Evolutionary conservation across 768 basidiomycete genomes (phyloP).

Genomic region (Tylopilus sp.): DNA sequence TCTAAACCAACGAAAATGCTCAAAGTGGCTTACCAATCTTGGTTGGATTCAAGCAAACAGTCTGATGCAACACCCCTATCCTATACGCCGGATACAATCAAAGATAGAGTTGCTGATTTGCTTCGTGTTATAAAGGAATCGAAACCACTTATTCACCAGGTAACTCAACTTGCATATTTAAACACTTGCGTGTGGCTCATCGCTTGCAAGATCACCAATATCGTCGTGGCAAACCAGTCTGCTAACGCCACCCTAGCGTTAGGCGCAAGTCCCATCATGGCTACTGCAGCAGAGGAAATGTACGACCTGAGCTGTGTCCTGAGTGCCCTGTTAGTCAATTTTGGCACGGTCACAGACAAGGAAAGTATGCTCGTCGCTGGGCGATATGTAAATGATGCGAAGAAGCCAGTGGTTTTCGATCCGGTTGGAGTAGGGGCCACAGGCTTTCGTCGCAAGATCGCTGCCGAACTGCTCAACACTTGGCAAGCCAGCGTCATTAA

Average conservation of each 20-base stretch:
- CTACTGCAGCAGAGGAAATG: slow-evolving; percentile 79
- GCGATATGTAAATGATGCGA: slow-evolving; percentile 58
- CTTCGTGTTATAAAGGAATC: slow-evolving; percentile 48
- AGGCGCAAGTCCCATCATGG: slow-evolving; percentile 93
- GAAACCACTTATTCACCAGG: slow-evolving; percentile 82
- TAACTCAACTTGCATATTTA: slow-evolving; percentile 17
- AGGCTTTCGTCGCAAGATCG: slow-evolving; percentile 54
- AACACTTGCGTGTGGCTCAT: neutral
- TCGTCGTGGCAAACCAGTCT: slow-evolving; percentile 83
- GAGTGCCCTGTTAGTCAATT: slow-evolving; percentile 77
- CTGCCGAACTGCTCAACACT: slow-evolving; percentile 59
- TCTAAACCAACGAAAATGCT: slow-evolving; percentile 45
- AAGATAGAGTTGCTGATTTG: slow-evolving; percentile 44
- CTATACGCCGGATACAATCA: slow-evolving; percentile 36
- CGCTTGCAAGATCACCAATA: slow-evolving; percentile 73
- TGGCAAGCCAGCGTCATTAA: slow-evolving; percentile 94
- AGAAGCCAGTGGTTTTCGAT: slow-evolving; percentile 82
- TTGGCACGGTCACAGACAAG: slow-evolving; percentile 73
- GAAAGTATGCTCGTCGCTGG: slow-evolving; percentile 79
- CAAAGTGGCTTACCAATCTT: slow-evolving; percentile 35
- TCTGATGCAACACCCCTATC: neutral
- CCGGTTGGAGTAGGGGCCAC: slow-evolving; percentile 92
- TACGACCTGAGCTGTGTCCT: slow-evolving; percentile 65
- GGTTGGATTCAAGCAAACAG: slow-evolving; percentile 10
- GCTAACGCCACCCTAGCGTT: slow-evolving; percentile 88